phyloP scores from a whole-genome alignment of 805 yeast genomes.

The Millerozyma acaciae region DNA sequence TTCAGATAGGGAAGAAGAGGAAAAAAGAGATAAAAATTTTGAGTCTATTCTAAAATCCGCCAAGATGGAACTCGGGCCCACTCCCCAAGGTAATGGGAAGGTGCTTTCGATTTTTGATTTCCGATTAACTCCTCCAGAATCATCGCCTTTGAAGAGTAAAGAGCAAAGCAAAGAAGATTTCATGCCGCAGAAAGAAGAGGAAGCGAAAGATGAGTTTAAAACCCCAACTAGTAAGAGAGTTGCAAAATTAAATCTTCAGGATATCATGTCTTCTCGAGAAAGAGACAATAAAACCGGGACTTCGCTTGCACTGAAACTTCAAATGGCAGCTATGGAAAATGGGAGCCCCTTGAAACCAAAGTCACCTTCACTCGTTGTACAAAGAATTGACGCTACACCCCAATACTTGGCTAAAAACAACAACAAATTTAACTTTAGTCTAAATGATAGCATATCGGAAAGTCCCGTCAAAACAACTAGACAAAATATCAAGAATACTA shows the following conservation, averaged over 20 bases:
- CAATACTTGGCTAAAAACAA: slow-evolving; percentile 18
- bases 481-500: slow-evolving; percentile 1
- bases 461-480: background rate
- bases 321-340: slow-evolving; percentile 2
- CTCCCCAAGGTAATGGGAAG: slow-evolving; percentile 80
- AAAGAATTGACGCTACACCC: slow-evolving; percentile 17
- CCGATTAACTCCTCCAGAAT: slow-evolving; percentile 39
- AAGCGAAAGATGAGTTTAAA: slow-evolving; percentile 19
- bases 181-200: background rate
- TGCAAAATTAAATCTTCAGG: slow-evolving; percentile 10
- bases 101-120: slow-evolving; percentile 71
- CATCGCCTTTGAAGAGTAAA: slow-evolving; percentile 33
- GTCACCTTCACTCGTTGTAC: slow-evolving; percentile 7
- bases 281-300: background rate
- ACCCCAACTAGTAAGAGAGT: slow-evolving; percentile 30
- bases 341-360: too few species aligned
- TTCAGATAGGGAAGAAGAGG: slow-evolving; percentile 3
- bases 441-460: slow-evolving; percentile 1
- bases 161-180: slow-evolving; percentile 3
- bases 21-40: background rate
- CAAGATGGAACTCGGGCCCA: slow-evolving; percentile 64
- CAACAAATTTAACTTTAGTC: slow-evolving; percentile 11
- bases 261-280: slow-evolving; percentile 4
- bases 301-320: slow-evolving; percentile 5
- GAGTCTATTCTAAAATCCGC: slow-evolving; percentile 1